phyloP scores from a whole-genome alignment of 208 protist species.

The Crithidia fasciculata region DNA sequence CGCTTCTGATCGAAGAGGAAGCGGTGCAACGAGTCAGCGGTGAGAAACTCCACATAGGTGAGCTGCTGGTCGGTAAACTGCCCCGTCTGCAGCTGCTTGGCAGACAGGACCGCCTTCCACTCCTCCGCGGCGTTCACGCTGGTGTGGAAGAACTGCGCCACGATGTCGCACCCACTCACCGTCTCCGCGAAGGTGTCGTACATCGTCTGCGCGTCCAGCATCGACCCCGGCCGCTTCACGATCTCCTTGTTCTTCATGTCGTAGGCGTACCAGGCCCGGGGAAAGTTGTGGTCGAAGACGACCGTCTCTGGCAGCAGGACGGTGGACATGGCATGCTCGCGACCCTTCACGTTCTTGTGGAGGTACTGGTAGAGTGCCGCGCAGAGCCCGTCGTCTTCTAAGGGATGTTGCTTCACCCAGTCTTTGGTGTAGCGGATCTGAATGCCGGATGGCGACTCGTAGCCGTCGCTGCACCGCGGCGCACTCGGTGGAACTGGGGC shows the following conservation, averaged over 20 bases:
- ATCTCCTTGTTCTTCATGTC: conserved; percentile 83
- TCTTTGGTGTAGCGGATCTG: conserved; percentile 69
- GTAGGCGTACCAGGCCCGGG: conserved; percentile 91
- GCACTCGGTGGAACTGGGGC: conserved; percentile 43
- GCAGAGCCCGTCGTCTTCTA: conserved; percentile 88
- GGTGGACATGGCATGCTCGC: conserved; percentile 64
- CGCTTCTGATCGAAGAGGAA: conserved; percentile 84
- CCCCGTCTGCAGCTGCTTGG: conserved; percentile 15
- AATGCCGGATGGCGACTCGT: conserved; percentile 62
- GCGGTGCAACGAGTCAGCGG: conserved; percentile 62
- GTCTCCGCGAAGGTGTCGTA: conserved; percentile 66
- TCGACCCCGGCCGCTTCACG: conserved; percentile 78
- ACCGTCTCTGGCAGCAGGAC: conserved; percentile 87
- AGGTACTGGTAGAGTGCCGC: conserved; percentile 85
- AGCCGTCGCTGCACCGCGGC: conserved; percentile 57
- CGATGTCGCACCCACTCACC: conserved; percentile 59
- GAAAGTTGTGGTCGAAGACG: conserved; percentile 95
- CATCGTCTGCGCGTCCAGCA: conserved; percentile 89
- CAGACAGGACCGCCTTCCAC: conserved; percentile 38
- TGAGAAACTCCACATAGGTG: conserved; percentile 90
- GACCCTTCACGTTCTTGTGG: conserved; percentile 84
- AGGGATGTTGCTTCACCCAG: conserved; percentile 79
- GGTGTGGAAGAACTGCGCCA: conserved; percentile 88
- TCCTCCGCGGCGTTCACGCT: conserved; percentile 53
- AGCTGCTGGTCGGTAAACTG: conserved; percentile 47